Base-by-base conservation (phyloP, 768 basidiomycete genomes). In the Mycena indigotica region DNA sequence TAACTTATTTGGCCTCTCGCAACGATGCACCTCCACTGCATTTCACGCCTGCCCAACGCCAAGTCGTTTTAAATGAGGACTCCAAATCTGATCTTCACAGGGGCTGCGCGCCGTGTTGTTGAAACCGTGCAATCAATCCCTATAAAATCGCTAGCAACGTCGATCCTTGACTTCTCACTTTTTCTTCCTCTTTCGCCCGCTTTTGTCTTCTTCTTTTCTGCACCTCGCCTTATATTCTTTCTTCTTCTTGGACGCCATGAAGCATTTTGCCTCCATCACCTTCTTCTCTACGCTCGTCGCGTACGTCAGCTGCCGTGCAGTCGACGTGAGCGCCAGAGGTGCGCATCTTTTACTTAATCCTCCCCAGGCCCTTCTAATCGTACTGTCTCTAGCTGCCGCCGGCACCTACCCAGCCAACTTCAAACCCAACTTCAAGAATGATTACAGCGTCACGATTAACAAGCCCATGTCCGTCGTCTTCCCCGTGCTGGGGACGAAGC, bases 391-490 rank as follows among this genome's bases (percentile, higher is more conserved):
- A n/a, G n/a, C n/a, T n/a, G 32, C 8, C 32, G 17, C 17, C 8
- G 32, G 17, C 32, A 44, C 58, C 0, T 64, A 64, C 23, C 62
- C 62, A 46, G 49, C 58, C 3, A 46, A 64, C 49, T 64, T 64
- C 52, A 50, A 57, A 16, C 62, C 62, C 40, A 64, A 64, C 51
- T 64, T 64, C 46, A 28, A 44, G 10, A 29, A 45, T 30, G 44
- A 38, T 3, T 57, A 53, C 44, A 60, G 50, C 51, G 62, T 64
- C 16, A 40, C 35, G 12, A 53, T 64, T 29, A 48, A 53, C 6
- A 15, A 57, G 35, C 62, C 62, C 2, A 48, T 64, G n/a, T 45
- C 58, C 30, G 53, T 50, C 28, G 58, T 60, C 39, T 64, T 57
- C 30, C 62, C 52, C 49, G 32, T 64, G 40, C 59, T 64, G 15